Percentiles rank a stretch among this genome's conserved stretches.
Evolutionary conservation across 2,329 filamentous ascomycete genomes (phyloP).

Genomic region (Phialemonium atrogriseum): DNA sequence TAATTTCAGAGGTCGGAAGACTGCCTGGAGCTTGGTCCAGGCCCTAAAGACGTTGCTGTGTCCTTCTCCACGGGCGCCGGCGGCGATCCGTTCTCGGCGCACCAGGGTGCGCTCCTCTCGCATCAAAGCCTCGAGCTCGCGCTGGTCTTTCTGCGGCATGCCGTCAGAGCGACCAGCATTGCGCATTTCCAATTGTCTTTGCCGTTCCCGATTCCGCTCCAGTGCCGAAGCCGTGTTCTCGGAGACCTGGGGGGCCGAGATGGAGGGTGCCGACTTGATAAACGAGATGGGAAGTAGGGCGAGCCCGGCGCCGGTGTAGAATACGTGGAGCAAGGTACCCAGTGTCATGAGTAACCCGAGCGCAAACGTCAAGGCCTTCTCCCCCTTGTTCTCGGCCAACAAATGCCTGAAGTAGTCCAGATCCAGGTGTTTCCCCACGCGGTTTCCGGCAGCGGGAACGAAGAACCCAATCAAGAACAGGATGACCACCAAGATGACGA

Average conservation of each 20-base stretch:
- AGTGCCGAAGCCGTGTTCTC: constrained; percentile 73
- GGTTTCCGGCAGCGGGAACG: constrained; percentile 67
- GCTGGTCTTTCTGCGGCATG: constrained; percentile 75
- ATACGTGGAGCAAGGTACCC: constrained; percentile 74
- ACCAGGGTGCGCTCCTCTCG: constrained; percentile 90
- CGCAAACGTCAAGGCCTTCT: constrained; percentile 84
- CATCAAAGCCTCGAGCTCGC: constrained; percentile 78
- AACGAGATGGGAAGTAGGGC: constrained; percentile 82
- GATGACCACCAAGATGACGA: constrained; percentile 69
- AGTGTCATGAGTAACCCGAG: constrained; percentile 82
- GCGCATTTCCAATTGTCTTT: constrained; percentile 82
- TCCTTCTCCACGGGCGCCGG: constrained; percentile 73
- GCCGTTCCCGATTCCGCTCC: constrained; percentile 81
- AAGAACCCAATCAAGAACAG: constrained; percentile 93
- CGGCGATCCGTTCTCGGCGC: constrained; percentile 77
- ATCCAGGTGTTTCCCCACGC: constrained; percentile 60
- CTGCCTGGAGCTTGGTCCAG: constrained; percentile 73
- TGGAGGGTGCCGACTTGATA: constrained; percentile 82
- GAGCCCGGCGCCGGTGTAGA: constrained; percentile 85
- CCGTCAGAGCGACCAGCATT: constrained; percentile 67
- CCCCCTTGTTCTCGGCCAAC: constrained; percentile 77
- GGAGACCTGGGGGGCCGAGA: constrained; percentile 72
- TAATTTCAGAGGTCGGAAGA: constrained; percentile 84
- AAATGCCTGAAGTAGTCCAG: constrained; percentile 88
- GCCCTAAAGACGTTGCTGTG: constrained; percentile 61